Conservation (phyloP, 2,329 filamentous ascomycete species). For the Mariannaea sp. region DNA sequence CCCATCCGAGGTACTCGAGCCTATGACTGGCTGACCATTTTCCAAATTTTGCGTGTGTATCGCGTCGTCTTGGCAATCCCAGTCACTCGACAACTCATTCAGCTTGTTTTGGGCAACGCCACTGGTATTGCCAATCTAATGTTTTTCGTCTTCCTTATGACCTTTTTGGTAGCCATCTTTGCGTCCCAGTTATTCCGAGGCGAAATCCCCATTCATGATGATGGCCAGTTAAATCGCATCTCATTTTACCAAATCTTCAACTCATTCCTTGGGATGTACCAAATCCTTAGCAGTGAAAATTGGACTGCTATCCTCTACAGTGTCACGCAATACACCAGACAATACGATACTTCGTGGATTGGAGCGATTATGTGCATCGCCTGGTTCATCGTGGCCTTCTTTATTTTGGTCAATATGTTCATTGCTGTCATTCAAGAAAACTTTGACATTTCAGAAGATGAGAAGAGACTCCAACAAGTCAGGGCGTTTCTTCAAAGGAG, state of each 20-base stretch:
- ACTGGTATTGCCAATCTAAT: constrained; percentile 93
- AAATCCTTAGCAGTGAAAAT: constrained; percentile 92
- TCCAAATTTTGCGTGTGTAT: constrained; percentile 92
- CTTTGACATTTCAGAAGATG: constrained; percentile 97
- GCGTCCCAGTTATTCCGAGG: constrained; percentile 92
- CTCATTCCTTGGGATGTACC: constrained; percentile 96
- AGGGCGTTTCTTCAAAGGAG: constrained; percentile 92
- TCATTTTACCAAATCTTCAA: constrained; percentile 94
- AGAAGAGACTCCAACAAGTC: constrained; percentile 95
- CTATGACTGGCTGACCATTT: constrained; percentile 89
- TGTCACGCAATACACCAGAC: constrained; percentile 70
- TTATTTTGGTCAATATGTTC: constrained; percentile 99
- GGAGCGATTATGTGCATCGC: constrained; percentile 87
- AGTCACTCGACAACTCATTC: constrained; percentile 83
- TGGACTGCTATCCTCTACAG: constrained; percentile 91
- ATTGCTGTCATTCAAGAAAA: constrained; percentile 99
- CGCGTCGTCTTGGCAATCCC: constrained; percentile 88
- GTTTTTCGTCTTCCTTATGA: constrained; percentile 94
- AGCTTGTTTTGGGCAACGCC: constrained; percentile 87
- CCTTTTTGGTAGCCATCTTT: constrained; percentile 91
- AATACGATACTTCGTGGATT: constrained; percentile 82
- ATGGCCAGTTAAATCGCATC: constrained; percentile 65
- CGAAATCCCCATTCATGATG: constrained; percentile 71
- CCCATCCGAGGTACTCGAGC: constrained; percentile 73
- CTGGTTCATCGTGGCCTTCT: constrained; percentile 95